Evolutionary conservation across 1,284 basidiomycete species (phyloP).

Genomic region (Melampsora larici-populina): DNA sequence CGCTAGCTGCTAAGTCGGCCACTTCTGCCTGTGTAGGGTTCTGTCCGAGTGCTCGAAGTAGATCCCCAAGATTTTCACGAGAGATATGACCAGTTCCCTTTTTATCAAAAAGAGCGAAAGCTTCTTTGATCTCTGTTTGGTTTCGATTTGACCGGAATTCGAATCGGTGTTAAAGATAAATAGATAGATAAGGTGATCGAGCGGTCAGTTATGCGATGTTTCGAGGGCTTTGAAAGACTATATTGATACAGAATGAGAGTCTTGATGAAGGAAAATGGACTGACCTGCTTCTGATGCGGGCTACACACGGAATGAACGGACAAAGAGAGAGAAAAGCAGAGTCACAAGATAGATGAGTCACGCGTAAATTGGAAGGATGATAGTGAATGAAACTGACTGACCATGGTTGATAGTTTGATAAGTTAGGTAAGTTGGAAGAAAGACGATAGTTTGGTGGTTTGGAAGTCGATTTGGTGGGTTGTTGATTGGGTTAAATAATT

Average conservation of each 20-base stretch:
- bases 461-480: not conserved
- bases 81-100: constrained; percentile 85
- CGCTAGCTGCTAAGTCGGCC: constrained; percentile 68
- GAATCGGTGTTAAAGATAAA: not conserved
- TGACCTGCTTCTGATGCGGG: constrained; percentile 39
- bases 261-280: not conserved
- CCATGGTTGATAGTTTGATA: constrained; percentile 18
- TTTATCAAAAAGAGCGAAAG: constrained; percentile 97
- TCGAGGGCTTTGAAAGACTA: not conserved
- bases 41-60: constrained; percentile 89
- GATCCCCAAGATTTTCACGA: constrained; percentile 85
- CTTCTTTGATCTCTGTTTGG: constrained; percentile 81
- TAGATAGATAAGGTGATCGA: not conserved
- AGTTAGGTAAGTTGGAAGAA: not conserved
- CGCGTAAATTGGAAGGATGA: not conserved
- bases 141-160: not conserved
- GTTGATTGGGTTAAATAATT: not conserved
- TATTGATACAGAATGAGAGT: not conserved
- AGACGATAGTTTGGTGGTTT: not conserved
- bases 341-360: constrained; percentile 6
- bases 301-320: not conserved
- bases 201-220: not conserved
- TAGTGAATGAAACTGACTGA: not conserved
- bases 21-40: constrained; percentile 98
- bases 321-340: not conserved